A percentile compares a stretch with the other conserved stretches of the same genome.
phyloP scores from a whole-genome alignment of 495 filamentous ascomycete species.

The Xylaria cubensis region DNA sequence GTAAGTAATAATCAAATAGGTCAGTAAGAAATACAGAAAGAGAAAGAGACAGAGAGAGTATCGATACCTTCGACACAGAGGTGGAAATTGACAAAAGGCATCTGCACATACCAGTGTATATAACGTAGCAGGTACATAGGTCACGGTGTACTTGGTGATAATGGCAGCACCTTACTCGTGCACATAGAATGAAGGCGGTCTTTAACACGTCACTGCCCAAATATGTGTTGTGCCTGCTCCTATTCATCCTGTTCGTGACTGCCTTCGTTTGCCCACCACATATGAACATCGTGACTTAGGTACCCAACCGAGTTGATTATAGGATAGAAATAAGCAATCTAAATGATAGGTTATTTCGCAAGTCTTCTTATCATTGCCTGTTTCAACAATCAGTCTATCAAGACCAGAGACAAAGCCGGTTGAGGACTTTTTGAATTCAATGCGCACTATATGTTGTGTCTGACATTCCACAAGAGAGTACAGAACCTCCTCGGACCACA shows the following conservation, averaged over 20 bases:
- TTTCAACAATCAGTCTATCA: neutral
- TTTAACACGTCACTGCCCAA: slow-evolving; percentile 2
- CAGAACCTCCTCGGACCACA: neutral
- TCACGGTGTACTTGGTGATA: neutral
- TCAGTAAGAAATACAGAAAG: neutral
- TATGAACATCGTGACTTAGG: neutral
- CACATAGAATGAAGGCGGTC: neutral
- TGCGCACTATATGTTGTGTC: neutral
- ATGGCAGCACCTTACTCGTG: neutral
- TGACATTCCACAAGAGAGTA: slow-evolving; percentile 1
- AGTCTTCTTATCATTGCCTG: neutral
- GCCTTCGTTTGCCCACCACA: neutral
- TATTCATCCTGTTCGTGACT: neutral
- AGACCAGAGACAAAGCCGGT: neutral
- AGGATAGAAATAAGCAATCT: neutral
- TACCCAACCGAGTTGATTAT: neutral
- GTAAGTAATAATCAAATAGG: neutral
- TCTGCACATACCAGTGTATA: neutral
- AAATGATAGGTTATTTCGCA: neutral
- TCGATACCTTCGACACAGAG: neutral
- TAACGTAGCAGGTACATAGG: neutral
- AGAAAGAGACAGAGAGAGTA: neutral
- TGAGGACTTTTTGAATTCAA: neutral
- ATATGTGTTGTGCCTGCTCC: neutral
- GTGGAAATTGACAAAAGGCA: neutral